Base-by-base conservation (phyloP, 345 rosid species). In the Bretschneidera sinensis region DNA sequence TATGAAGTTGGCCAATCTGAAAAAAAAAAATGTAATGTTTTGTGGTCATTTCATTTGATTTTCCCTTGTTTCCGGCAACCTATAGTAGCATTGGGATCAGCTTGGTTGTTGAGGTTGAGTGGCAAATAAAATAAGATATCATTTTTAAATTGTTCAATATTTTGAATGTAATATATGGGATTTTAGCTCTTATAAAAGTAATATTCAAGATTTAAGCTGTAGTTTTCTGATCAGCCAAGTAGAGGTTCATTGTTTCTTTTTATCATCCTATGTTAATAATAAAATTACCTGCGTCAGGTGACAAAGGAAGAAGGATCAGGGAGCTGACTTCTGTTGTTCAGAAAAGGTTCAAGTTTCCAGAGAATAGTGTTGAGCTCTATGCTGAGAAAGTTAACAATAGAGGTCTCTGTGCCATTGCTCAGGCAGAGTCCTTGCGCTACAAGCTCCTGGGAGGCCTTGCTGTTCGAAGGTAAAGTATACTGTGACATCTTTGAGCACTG, bases 391-490 rank as follows among this genome's bases (percentile, higher is more conserved):
- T 84, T 17, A 71, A 56, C 74, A 83, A 69, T 64, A 86, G 89
- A 61, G 97, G 92, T 21, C 97, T 90, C 43, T 90, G 97, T 21
- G 97, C 95, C 49, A 85, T 87, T 83, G 97, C 95, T 50, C 95
- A 87, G 74, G 97, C 91, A 0, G 95, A 90, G 71, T 90, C 95
- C 70, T 85, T 90, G 39, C 90, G 95, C 1, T 85, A 87, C 71
- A 90, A 87, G 78, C 92, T 90, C 54, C 91, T 90, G 0, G 92
- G 97, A 61, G 96, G 96, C 22, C 97, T 87, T 62, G 97, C 97
- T 25, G 96, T 85, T 68, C 76, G 96, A 43, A 81, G 96, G 94
- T 86, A 61, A 3, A 25, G 43, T 25, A 17, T 20, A 28, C 9
- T 7, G 9, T 11, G 16, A 14, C 16, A 39, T 39, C 45, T 39